Percentiles rank a stretch among this genome's conserved stretches.
These are phyloP conservation scores for Heracleum sosnowskyi DNA, from an alignment of 129 eudicot genomes.

Conservation along the genomic window DNA sequence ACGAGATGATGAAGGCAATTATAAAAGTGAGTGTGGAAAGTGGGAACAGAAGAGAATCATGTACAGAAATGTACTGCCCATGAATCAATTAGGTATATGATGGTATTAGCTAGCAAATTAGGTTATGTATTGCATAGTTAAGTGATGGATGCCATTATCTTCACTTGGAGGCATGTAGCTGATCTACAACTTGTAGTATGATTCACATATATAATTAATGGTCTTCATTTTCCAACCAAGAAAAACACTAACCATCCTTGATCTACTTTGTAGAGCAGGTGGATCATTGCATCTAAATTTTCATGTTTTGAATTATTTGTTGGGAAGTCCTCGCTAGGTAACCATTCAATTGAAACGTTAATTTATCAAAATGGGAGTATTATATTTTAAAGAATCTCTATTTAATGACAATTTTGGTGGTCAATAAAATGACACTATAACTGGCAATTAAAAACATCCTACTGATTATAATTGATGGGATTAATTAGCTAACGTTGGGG, in stretches of 20 bases:
- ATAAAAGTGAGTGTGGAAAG: not conserved
- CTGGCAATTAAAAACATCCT: not conserved
- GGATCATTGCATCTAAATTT: conserved; percentile 6
- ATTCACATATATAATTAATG: not conserved
- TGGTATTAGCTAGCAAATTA: not conserved
- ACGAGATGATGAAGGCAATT: too few species aligned
- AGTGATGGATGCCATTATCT: not conserved
- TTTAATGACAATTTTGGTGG: not conserved
- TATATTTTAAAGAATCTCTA: too few species aligned
- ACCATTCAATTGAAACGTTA: not conserved
- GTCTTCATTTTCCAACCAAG: not conserved
- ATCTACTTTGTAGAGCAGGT: conserved; percentile 8
- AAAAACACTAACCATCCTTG: not conserved
- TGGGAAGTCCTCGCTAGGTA: not conserved
- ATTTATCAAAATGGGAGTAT: too few species aligned
- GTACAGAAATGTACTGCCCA: not conserved
- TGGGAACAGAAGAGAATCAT: not conserved
- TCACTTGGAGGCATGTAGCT: not conserved
- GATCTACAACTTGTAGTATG: not conserved
- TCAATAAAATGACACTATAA: too few species aligned
- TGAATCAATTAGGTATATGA: too few species aligned
- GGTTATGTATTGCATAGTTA: not conserved
- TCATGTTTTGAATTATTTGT: not conserved
- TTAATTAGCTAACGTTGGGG: not conserved
- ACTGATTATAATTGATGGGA: not conserved